Evolutionary conservation across 352 stramenopile species (phyloP).

Genomic region (Phytopythium chamaehyphon): DNA sequence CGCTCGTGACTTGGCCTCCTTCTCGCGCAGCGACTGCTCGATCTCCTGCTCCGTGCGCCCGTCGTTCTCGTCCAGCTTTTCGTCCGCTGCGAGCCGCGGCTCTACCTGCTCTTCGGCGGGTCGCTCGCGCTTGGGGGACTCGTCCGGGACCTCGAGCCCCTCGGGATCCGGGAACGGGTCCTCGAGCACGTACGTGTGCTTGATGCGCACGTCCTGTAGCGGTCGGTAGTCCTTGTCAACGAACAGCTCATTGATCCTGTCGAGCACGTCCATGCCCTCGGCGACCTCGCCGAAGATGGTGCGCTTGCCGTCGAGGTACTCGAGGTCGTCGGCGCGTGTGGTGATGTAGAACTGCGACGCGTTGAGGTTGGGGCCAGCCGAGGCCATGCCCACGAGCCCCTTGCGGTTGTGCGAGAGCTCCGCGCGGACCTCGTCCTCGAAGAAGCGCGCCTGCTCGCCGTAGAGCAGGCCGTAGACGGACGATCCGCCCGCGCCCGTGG

Average conservation of each 20-base stretch:
- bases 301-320: constrained; percentile 90
- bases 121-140: constrained; percentile 84
- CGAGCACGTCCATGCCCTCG: constrained; percentile 93
- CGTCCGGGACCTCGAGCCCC: constrained; percentile 64
- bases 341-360: constrained; percentile 98
- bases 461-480: constrained; percentile 96
- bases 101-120: constrained; percentile 91
- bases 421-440: constrained; percentile 69
- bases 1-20: constrained; percentile 93
- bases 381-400: constrained; percentile 83
- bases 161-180: constrained; percentile 80
- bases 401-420: constrained; percentile 51
- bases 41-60: constrained; percentile 85
- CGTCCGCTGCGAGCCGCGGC: constrained; percentile 85
- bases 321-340: constrained; percentile 83
- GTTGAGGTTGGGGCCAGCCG: constrained; percentile 68
- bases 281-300: constrained; percentile 92
- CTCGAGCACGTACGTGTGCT: constrained; percentile 88
- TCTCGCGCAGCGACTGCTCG: constrained; percentile 83
- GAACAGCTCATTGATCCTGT: constrained; percentile 93
- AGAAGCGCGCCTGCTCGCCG: constrained; percentile 62
- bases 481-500: constrained; percentile 92
- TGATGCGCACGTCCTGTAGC: constrained; percentile 97
- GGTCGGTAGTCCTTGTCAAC: constrained; percentile 94
- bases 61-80: constrained; percentile 76